These are phyloP conservation scores for Teratosphaeria zuluensis DNA, from an alignment of 2,329 filamentous ascomycete species.

Conservation along the genomic window DNA sequence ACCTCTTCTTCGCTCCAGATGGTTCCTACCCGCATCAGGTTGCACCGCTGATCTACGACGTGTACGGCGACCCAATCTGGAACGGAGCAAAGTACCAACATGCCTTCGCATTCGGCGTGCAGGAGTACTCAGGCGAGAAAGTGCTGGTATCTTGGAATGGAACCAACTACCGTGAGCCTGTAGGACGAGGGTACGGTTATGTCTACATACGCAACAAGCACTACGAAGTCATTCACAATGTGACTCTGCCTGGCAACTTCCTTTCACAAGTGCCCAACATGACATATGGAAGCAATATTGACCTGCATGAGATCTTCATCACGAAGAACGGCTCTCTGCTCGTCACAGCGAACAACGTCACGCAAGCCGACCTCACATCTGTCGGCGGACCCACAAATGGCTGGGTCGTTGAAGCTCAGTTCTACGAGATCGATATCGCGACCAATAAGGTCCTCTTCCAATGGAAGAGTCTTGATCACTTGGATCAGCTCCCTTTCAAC, in stretches of 20 bases:
- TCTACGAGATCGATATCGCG: slow-evolving; percentile 35
- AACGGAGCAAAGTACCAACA: slow-evolving; percentile 5
- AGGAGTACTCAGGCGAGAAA: slow-evolving; percentile 7
- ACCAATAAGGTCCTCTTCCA: slow-evolving; percentile 31
- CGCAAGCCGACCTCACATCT: slow-evolving; percentile 21
- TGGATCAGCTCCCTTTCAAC: slow-evolving; percentile 7
- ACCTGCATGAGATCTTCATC: slow-evolving; percentile 27
- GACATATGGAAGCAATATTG: slow-evolving; percentile 14
- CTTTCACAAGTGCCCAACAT: slow-evolving; percentile 5
- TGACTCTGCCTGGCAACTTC: slow-evolving; percentile 7
- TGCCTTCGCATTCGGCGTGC: slow-evolving; percentile 12
- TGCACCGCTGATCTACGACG: slow-evolving; percentile 8
- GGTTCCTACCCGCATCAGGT: slow-evolving; percentile 3
- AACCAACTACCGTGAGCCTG: slow-evolving; percentile 7
- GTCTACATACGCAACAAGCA: slow-evolving; percentile 12
- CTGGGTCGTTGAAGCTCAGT: slow-evolving; percentile 28
- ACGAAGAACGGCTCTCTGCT: slow-evolving; percentile 22
- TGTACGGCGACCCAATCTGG: slow-evolving; percentile 13
- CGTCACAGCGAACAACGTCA: slow-evolving; percentile 17
- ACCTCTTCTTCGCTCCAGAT: slow-evolving; percentile 15
- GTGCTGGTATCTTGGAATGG: slow-evolving; percentile 16
- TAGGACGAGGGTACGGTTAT: slow-evolving; percentile 16
- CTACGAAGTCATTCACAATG: slow-evolving; percentile 10
- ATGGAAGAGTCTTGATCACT: slow-evolving; percentile 33
- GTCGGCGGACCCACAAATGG: slow-evolving; percentile 25